Evolutionary conservation across 345 rosid species (phyloP).

Genomic region (Limnanthes douglasii): DNA sequence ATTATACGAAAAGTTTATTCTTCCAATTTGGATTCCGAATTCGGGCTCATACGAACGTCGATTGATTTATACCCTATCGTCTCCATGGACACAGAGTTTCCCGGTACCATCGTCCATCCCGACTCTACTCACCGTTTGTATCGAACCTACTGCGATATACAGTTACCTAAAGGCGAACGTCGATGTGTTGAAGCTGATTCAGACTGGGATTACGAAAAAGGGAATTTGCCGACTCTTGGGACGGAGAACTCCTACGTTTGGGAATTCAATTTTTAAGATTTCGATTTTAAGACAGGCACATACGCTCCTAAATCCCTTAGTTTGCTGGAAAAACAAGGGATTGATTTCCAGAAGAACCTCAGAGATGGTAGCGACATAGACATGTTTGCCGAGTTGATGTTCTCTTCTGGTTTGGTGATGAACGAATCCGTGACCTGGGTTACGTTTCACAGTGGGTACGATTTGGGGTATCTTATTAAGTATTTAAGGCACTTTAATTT

Average conservation of each 20-base stretch:
- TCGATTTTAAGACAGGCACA: slow-evolving; percentile 16
- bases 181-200: slow-evolving; percentile 26
- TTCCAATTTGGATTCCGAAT: no score
- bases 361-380: slow-evolving; percentile 14
- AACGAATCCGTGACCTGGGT: slow-evolving; percentile 28
- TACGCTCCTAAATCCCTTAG: slow-evolving; percentile 26
- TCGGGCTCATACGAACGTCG: no score
- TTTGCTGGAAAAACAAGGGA: slow-evolving; percentile 21
- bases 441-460: slow-evolving; percentile 30
- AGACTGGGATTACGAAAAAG: slow-evolving; percentile 22
- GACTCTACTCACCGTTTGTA: no score
- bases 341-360: slow-evolving; percentile 18
- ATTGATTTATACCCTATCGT: no score
- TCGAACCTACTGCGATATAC: no score
- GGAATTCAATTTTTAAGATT: slow-evolving; percentile 36
- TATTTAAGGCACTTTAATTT: background rate
- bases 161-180: slow-evolving; percentile 30
- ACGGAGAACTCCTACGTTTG: slow-evolving; percentile 13
- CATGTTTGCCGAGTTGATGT: slow-evolving; percentile 22
- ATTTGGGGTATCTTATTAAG: slow-evolving; percentile 31
- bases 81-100: no score
- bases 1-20: no score
- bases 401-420: slow-evolving; percentile 29
- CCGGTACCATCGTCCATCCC: no score
- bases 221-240: slow-evolving; percentile 28